Conservation (phyloP, 345 rosid species). For the Barbarea vulgaris region DNA sequence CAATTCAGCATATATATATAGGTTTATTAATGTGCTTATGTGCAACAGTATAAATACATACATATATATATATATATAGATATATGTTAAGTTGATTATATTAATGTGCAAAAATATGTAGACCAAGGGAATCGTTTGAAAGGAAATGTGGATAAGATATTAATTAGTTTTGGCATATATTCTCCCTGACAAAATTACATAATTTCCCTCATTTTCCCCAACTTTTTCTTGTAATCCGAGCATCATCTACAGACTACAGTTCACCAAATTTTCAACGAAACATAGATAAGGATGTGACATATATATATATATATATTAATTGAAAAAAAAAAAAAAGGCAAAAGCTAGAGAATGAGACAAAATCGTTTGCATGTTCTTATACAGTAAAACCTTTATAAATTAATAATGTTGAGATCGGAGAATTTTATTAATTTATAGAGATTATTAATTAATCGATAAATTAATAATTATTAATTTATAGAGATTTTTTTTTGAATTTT, state of each 20-base stretch:
- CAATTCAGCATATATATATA: neutral
- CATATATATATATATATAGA: neutral
- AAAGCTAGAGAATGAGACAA: slow-evolving; percentile 9
- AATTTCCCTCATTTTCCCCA: slow-evolving; percentile 25
- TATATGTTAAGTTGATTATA: neutral
- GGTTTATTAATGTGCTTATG: neutral
- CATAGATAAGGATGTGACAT: slow-evolving; percentile 33
- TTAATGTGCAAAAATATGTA: slow-evolving; percentile 1
- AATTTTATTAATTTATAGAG: no score
- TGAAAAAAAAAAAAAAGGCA: neutral
- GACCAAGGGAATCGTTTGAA: slow-evolving; percentile 34
- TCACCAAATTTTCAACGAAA: slow-evolving; percentile 18
- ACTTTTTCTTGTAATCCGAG: slow-evolving; percentile 24
- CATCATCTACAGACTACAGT: slow-evolving; percentile 16
- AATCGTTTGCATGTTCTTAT: neutral
- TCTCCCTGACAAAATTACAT: slow-evolving; percentile 30
- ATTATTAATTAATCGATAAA: no score
- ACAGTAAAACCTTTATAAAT: no score
- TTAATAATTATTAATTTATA: no score
- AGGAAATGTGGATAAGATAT: slow-evolving; percentile 33
- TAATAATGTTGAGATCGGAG: no score
- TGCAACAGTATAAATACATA: neutral
- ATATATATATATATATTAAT: neutral
- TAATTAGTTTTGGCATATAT: slow-evolving; percentile 40
- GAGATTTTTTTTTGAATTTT: no score